phyloP scores from a whole-genome alignment of 2,329 filamentous ascomycete genomes.

The Beauveria medogensis region DNA sequence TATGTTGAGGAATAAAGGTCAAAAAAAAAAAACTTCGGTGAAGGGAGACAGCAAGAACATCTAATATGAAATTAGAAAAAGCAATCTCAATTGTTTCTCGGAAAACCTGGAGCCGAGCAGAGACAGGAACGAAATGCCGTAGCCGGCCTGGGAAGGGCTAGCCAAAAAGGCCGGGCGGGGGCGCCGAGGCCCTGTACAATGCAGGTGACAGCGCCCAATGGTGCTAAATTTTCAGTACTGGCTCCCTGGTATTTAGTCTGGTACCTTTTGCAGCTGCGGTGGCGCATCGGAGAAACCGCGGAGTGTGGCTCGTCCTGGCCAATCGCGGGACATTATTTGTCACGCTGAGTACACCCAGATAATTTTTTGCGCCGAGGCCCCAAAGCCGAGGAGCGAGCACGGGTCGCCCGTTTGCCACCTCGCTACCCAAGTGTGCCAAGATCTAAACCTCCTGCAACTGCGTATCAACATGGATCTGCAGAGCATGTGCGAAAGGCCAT shows the following conservation, averaged over 20 bases:
- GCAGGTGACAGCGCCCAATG: background rate
- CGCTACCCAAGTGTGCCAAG: background rate
- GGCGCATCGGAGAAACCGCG: background rate
- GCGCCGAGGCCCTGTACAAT: background rate
- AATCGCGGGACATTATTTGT: slow-evolving; percentile 2
- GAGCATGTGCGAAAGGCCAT: background rate
- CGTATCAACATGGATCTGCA: background rate
- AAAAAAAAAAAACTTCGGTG: background rate
- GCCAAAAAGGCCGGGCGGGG: background rate
- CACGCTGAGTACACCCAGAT: background rate
- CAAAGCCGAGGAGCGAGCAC: background rate
- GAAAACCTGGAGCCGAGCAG: background rate
- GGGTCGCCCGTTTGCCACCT: background rate
- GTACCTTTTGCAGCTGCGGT: background rate
- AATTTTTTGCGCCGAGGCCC: background rate
- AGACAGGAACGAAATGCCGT: background rate
- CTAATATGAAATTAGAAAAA: background rate
- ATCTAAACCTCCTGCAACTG: too few species aligned
- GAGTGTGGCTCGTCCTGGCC: background rate
- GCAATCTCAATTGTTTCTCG: background rate
- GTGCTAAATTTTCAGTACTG: background rate
- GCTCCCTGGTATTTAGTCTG: background rate
- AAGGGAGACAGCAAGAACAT: background rate
- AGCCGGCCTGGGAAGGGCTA: background rate
- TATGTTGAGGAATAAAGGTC: background rate